These are phyloP conservation scores for Backusella westeae DNA, from an alignment of 192 early-diverging fungal genomes.

Conservation along the genomic window DNA sequence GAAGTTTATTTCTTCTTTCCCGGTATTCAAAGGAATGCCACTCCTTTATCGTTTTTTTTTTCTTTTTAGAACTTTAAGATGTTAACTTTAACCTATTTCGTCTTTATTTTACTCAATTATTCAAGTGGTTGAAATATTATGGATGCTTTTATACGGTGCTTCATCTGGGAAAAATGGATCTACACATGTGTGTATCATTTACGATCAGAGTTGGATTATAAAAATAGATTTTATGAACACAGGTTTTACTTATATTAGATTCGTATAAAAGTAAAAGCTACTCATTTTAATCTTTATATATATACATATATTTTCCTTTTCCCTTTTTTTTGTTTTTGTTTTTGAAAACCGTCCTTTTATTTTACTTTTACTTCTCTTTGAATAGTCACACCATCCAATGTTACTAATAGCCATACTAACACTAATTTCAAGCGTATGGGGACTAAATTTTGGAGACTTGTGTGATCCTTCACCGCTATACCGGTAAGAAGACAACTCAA, in stretches of 20 bases:
- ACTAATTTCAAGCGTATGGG: neutral
- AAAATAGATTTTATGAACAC: slow-evolving; percentile 7
- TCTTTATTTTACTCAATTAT: neutral
- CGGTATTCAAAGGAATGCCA: too few species aligned
- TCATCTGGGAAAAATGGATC: slow-evolving; percentile 57
- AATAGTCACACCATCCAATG: neutral
- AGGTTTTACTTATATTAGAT: neutral
- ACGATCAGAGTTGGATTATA: neutral
- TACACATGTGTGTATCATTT: slow-evolving; percentile 16
- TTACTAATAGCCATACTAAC: neutral
- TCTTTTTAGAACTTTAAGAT: neutral
- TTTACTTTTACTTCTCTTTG: neutral
- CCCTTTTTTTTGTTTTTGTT: neutral
- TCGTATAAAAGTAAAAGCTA: neutral
- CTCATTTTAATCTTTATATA: neutral
- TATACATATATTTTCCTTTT: neutral
- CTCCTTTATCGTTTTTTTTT: neutral
- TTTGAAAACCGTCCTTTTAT: neutral
- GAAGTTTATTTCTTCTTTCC: too few species aligned
- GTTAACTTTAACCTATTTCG: neutral
- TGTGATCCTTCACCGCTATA: slow-evolving; percentile 31
- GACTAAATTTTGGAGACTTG: slow-evolving; percentile 10
- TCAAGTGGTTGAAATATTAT: neutral
- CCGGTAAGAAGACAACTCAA: slow-evolving; percentile 3
- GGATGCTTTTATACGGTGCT: slow-evolving; percentile 55